Conservation (phyloP, 305 asterid genomes). For the Stenogyne calaminthoides region DNA sequence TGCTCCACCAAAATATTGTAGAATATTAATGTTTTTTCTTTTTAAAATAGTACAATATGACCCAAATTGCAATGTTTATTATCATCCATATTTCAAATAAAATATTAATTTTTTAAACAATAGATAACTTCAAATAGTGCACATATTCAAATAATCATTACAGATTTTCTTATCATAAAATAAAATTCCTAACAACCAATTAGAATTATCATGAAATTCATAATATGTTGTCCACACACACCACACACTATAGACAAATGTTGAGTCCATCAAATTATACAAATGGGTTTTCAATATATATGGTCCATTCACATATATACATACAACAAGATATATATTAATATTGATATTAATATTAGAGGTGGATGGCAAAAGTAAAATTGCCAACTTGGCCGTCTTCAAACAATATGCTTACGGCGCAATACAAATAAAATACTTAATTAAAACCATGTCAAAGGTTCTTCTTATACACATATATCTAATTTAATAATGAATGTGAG, state of each 20-base stretch:
- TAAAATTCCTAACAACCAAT: slow-evolving; percentile 40
- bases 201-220: slow-evolving; percentile 27
- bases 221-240: slow-evolving; percentile 28
- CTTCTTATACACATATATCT: not conserved
- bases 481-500: not conserved
- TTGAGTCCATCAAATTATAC: slow-evolving; percentile 36
- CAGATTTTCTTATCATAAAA: slow-evolving; percentile 13
- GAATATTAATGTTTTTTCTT: no score
- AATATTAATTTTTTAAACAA: no score
- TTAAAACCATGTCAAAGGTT: slow-evolving; percentile 25
- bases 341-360: not conserved
- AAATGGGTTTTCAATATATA: slow-evolving; percentile 26
- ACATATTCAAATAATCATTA: not conserved
- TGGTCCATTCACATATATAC: slow-evolving; percentile 27
- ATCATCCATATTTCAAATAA: no score
- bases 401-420: slow-evolving; percentile 29
- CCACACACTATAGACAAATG: slow-evolving; percentile 25
- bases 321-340: not conserved
- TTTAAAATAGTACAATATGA: no score
- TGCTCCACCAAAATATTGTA: no score
- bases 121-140: no score
- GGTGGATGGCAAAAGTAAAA: slow-evolving; percentile 25
- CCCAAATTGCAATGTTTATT: no score
- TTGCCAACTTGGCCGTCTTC: slow-evolving; percentile 36
- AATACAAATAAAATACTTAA: not conserved